Base-by-base conservation (phyloP, 1,139 yeast genomes). In the Sugiyamaella paludigena region DNA sequence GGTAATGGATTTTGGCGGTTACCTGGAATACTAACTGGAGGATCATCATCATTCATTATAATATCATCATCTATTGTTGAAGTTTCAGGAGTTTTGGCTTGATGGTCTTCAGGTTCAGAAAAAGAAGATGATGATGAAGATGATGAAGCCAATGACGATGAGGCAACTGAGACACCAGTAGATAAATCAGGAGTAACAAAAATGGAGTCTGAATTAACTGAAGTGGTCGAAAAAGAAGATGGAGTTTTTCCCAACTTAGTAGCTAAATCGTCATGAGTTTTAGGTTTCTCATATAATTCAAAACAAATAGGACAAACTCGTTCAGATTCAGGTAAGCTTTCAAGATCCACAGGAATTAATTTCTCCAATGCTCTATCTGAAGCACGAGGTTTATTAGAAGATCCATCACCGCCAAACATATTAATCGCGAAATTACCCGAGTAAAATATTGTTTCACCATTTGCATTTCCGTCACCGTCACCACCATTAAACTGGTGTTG, bases 291-390 rank as follows among this genome's bases (percentile, higher is more conserved):
- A 46, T 62, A 62, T 11, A 53, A 43, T 35, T 68, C 72, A 46
- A 66, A 65, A 53, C 73, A 69, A 34, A 69, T 69, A 8, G 69
- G 56, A 49, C 73, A 69, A 5, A 48, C 43, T 24, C 63, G 56
- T n/a, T 67, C 70, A 15, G 54, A 47, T 31, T 51, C 56, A 1
- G 62, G 59, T n/a, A 68, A 37, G 19, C 52, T 42, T 19, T 47
- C 53, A 9, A 62, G 45, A 26, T 58, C 60, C 8, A 66, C 51
- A 13, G 47, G 43, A 43, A 58, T 56, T 31, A 68, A 54, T 36
- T 53, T 56, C 4, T 55, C 58, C 24, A 67, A 52, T 4, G 69
- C 69, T 8, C 64, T 51, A 30, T 58, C 56, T 6, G 69, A 61
- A 1, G 71, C 70, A 33, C 60, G 53, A 1, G 61, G 62, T 50